These are phyloP conservation scores for Immersiporthe knoxdaviesiana DNA, from an alignment of 2,329 filamentous ascomycete genomes.

Conservation along the genomic window DNA sequence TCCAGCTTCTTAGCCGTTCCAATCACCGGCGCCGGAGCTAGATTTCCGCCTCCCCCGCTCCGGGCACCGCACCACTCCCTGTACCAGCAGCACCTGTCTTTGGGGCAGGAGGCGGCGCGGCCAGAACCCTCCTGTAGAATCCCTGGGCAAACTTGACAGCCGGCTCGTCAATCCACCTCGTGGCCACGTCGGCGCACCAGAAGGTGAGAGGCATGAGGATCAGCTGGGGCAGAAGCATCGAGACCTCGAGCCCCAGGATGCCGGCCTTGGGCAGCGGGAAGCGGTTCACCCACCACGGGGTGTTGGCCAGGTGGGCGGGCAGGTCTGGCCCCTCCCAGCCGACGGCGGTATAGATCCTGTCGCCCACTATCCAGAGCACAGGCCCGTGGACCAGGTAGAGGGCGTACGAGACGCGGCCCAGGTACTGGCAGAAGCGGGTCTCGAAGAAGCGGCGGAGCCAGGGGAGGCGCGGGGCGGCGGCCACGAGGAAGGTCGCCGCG, in stretches of 20 bases:
- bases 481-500: conserved; percentile 60
- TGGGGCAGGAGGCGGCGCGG: conserved; percentile 21
- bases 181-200: conserved; percentile 60
- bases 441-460: conserved; percentile 64
- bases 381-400: conserved; percentile 69
- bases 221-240: conserved; percentile 62
- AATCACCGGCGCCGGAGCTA: neutral
- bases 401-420: conserved; percentile 64
- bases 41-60: neutral
- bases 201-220: conserved; percentile 63
- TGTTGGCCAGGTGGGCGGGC: conserved; percentile 50
- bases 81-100: neutral
- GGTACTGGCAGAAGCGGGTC: conserved; percentile 60
- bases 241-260: conserved; percentile 63
- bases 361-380: conserved; percentile 61
- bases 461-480: conserved; percentile 58
- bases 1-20: conserved; percentile 19
- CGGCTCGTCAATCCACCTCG: conserved; percentile 61
- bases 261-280: conserved; percentile 59
- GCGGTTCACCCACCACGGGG: conserved; percentile 60
- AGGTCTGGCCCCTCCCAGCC: conserved; percentile 57
- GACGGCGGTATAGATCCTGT: conserved; percentile 64
- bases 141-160: conserved; percentile 60
- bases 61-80: neutral
- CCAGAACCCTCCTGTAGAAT: conserved; percentile 55